These are phyloP conservation scores for Cyclotella choctawhatcheeana DNA, from an alignment of 108 stramenopile genomes.

Conservation along the genomic window DNA sequence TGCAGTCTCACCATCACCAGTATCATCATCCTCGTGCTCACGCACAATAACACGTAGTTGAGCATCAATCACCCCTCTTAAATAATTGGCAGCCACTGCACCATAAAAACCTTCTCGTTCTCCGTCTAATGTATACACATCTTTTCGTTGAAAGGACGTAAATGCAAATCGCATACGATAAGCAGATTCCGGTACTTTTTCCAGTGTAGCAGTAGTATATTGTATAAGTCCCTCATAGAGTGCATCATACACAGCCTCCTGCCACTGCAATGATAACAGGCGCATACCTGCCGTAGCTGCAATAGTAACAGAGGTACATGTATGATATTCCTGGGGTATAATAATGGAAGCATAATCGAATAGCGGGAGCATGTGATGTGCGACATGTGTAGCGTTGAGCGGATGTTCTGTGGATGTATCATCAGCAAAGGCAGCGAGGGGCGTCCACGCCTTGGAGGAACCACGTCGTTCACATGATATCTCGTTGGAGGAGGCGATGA, in stretches of 20 bases:
- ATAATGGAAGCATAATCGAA: constrained; percentile 81
- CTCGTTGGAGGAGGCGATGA: constrained; percentile 42
- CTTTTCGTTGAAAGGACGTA: constrained; percentile 53
- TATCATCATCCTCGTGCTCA: constrained; percentile 15
- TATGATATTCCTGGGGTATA: constrained; percentile 69
- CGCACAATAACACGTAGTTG: constrained; percentile 56
- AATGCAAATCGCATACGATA: constrained; percentile 66
- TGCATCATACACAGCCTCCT: constrained; percentile 76
- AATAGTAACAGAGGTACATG: constrained; percentile 71
- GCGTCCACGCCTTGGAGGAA: constrained; percentile 71
- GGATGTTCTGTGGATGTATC: constrained; percentile 16
- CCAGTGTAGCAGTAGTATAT: too few species aligned
- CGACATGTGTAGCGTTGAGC: constrained; percentile 57
- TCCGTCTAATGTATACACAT: constrained; percentile 81
- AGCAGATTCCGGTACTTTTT: too few species aligned
- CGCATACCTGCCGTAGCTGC: constrained; percentile 91
- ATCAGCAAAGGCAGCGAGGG: constrained; percentile 75
- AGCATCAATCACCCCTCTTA: constrained; percentile 79
- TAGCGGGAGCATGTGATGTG: constrained; percentile 80
- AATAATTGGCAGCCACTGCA: constrained; percentile 86
- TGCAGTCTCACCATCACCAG: neutral
- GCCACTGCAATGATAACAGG: constrained; percentile 62
- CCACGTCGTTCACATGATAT: constrained; percentile 71
- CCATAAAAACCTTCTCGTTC: constrained; percentile 87
- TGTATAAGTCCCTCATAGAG: constrained; percentile 73